phyloP scores from a whole-genome alignment of 148 eudicot genomes.

The Euryodendron excelsum region DNA sequence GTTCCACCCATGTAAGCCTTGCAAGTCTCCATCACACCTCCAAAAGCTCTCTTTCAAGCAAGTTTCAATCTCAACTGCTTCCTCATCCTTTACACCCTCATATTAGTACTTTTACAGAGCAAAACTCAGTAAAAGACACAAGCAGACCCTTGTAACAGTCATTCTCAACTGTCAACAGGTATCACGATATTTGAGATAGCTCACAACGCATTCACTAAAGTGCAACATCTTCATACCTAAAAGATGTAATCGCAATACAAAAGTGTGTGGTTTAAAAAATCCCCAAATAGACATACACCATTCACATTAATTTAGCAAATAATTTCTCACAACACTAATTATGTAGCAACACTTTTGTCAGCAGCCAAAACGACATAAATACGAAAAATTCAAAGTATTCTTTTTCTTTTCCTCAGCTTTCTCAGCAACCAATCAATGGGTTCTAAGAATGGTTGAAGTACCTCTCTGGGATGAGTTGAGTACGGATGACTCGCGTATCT shows the following conservation, averaged over 20 bases:
- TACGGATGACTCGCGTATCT: conserved; percentile 88
- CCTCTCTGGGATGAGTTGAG: conserved; percentile 88
- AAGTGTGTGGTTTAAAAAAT: not conserved
- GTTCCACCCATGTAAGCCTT: no score
- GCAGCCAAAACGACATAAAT: not conserved
- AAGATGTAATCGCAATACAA: not conserved
- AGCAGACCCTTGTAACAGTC: not conserved
- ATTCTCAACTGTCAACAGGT: not conserved
- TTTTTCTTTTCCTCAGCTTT: not conserved
- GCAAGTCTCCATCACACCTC: no score
- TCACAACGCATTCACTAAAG: not conserved
- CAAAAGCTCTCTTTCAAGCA: not conserved
- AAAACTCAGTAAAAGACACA: no score
- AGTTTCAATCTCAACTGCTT: not conserved
- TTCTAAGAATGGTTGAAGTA: conserved; percentile 11
- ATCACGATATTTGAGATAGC: no score
- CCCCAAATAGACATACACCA: not conserved
- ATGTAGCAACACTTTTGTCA: not conserved
- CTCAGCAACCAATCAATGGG: not conserved
- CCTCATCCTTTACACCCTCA: not conserved
- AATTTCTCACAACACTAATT: not conserved
- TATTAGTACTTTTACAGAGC: not conserved
- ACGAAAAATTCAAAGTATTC: not conserved
- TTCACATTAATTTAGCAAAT: not conserved
- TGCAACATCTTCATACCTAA: not conserved